Percentiles rank a stretch among this genome's conserved stretches.
These are phyloP conservation scores for Aureobasidium sp. DNA, from an alignment of 2,329 filamentous ascomycete species.

Conservation along the genomic window DNA sequence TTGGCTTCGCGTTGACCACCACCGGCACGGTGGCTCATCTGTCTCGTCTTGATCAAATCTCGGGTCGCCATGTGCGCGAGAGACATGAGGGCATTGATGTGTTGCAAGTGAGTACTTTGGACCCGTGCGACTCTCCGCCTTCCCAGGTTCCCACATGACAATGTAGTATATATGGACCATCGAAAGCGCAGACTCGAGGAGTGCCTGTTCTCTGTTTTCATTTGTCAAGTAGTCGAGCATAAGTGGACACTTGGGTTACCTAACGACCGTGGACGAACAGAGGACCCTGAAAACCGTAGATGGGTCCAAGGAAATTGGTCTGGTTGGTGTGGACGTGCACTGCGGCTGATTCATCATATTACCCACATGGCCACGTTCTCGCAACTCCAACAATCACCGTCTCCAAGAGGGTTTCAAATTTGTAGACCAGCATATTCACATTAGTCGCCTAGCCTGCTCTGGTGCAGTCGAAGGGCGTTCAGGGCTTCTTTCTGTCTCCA, in stretches of 20 bases:
- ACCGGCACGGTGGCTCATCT: conserved; percentile 9
- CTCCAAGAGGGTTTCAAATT: no score
- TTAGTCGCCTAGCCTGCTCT: no score
- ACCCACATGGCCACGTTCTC: not conserved
- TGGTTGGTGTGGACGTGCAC: conserved; percentile 6
- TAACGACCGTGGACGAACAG: not conserved
- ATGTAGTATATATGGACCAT: not conserved
- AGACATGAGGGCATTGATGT: not conserved
- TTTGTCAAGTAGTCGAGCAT: conserved; percentile 10
- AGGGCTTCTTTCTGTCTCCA: no score
- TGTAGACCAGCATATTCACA: no score
- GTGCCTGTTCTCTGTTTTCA: not conserved
- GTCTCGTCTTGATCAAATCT: not conserved
- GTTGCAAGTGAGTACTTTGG: not conserved
- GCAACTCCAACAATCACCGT: no score
- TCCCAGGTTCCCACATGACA: no score
- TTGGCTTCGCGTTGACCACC: not conserved
- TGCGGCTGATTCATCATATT: not conserved
- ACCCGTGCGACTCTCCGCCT: not conserved
- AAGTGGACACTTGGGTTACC: not conserved
- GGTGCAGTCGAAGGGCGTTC: no score
- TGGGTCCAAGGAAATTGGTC: conserved; percentile 8
- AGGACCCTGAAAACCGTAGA: conserved; percentile 12
- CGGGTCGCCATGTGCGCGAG: conserved; percentile 13
- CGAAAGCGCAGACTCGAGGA: not conserved